Percentiles rank a stretch among this genome's conserved stretches.
phyloP scores from a whole-genome alignment of 1,284 basidiomycete genomes.

The Puccinia horiana region DNA sequence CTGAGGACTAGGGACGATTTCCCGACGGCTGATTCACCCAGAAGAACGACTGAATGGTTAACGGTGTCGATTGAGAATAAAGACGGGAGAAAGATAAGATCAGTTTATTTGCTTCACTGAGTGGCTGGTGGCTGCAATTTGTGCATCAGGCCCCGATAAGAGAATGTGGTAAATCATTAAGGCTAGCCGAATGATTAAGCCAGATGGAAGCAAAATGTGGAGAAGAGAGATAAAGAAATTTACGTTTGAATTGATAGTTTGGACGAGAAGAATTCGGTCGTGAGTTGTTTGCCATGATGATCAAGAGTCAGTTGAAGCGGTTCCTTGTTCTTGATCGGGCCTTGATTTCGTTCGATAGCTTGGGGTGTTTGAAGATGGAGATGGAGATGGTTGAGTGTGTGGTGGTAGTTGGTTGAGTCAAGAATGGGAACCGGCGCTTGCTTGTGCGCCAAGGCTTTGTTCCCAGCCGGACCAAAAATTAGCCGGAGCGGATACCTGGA shows the following conservation, averaged over 20 bases:
- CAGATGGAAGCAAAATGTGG: neutral
- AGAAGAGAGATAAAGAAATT: neutral
- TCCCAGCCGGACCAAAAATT: neutral
- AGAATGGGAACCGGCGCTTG: too few relatives aligned
- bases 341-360: neutral
- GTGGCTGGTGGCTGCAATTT: neutral
- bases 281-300: slow-evolving; percentile 17
- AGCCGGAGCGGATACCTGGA: neutral
- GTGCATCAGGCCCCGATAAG: too few relatives aligned
- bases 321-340: neutral
- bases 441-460: neutral
- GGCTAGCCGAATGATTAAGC: neutral
- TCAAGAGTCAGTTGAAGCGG: neutral
- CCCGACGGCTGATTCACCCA: slow-evolving; percentile 90
- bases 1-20: slow-evolving; percentile 93
- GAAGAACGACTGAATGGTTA: slow-evolving; percentile 26
- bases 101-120: neutral
- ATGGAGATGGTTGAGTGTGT: neutral
- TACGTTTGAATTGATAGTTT: slow-evolving; percentile 48
- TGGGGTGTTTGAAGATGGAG: neutral
- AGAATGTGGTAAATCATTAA: too few relatives aligned
- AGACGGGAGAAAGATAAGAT: neutral
- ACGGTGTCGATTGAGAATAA: neutral
- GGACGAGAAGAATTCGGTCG: slow-evolving; percentile 29
- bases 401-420: neutral